Evolutionary conservation across 306 rosid genomes (phyloP), one percentile per base, ranked within the genome.

Genomic region (Alnus rubra): DNA sequence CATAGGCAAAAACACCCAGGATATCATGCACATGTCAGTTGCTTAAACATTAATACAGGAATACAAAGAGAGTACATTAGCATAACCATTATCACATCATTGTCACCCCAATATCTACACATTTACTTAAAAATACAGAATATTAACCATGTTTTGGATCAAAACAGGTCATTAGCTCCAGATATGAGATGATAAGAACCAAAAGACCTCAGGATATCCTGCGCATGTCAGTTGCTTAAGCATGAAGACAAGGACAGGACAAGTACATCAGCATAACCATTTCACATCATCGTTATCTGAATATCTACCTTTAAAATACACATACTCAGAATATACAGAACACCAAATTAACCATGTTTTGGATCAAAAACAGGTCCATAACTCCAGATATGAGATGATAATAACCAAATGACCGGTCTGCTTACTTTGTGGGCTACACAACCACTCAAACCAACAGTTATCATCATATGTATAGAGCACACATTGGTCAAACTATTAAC

Each of bases 211-310:
- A 16, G 16, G 72, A 37, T 44, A 67, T 59, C 52, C 73, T 60
- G n/a, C 74, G 53, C 79, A 49, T 49, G 13, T 49, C 14, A 73
- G 67, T 18, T 63, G 53, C 67, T 82, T 70, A 49, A 71, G 69
- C 47, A 42, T 42, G 45, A 42, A 42, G 45, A 42, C 45, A 42
- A 42, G 45, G 5, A 42, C 45, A 42, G 45, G 45, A 42, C 45
- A 7, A 42, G 45, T 5, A 42, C 45, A 42, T 42, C 45, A 42
- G 45, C 45, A 42, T 42, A 42, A 42, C 45, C 45, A 42, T 42
- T 42, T 42, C 45, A 42, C 45, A 2, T n/a, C 33, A 28, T 10
- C 13, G 14, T 9, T 28, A 10, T 9, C 37, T 59, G 13, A 28
- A 59, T 28, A 56, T 2, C 28, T 16, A 19, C 12, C 19, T 56